Evolutionary conservation across 257 asterid species (phyloP).

Genomic region (Petunia secreta): DNA sequence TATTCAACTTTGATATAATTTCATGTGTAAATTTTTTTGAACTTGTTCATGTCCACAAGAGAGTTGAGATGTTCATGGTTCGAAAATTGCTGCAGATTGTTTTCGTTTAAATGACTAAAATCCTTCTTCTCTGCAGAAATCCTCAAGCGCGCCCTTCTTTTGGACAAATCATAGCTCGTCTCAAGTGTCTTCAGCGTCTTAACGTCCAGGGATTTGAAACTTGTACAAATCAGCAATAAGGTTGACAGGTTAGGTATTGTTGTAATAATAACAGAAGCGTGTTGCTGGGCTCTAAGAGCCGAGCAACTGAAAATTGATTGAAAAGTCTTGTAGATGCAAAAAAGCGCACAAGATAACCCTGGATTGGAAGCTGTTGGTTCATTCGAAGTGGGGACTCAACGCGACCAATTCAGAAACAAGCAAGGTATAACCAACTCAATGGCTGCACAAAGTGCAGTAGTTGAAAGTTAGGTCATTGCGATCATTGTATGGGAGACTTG

Average conservation of each 20-base stretch:
- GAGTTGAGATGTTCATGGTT: not conserved
- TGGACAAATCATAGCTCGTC: slow-evolving; percentile 79
- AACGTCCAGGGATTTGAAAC: slow-evolving; percentile 46
- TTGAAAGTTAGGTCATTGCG: slow-evolving; percentile 30
- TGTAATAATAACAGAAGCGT: slow-evolving; percentile 39
- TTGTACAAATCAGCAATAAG: slow-evolving; percentile 42
- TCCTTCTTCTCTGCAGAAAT: slow-evolving; percentile 55
- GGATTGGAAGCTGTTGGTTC: slow-evolving; percentile 75
- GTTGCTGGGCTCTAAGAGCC: slow-evolving; percentile 44
- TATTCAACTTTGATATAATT: slow-evolving; percentile 10
- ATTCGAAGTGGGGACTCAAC: slow-evolving; percentile 87
- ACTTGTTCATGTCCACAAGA: not conserved
- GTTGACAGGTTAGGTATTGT: slow-evolving; percentile 28
- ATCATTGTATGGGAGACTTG: not conserved
- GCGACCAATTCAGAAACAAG: slow-evolving; percentile 45
- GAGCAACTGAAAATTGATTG: slow-evolving; percentile 33
- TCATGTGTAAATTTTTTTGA: not conserved
- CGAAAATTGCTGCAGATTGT: not conserved
- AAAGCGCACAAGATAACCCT: slow-evolving; percentile 29
- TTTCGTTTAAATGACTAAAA: not conserved
- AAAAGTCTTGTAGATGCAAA: slow-evolving; percentile 39
- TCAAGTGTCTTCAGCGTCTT: slow-evolving; percentile 70
- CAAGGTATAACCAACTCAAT: slow-evolving; percentile 36
- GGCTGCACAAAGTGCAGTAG: slow-evolving; percentile 58
- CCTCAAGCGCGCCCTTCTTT: slow-evolving; percentile 86